phyloP scores from a whole-genome alignment of 2,329 filamentous ascomycete species.

The Exserohilum rostratum region DNA sequence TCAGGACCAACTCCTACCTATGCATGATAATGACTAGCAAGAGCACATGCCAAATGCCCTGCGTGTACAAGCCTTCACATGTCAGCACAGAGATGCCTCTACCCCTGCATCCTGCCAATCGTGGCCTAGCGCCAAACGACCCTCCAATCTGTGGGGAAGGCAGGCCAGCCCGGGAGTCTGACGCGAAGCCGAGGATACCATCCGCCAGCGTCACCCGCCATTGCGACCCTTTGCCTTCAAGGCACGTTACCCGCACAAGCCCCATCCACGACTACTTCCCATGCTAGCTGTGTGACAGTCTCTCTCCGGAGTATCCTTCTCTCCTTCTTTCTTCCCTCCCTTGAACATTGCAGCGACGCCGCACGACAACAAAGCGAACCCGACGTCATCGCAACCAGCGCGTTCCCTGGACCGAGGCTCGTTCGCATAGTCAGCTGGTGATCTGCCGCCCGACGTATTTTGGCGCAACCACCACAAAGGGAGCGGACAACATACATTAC shows the following conservation, averaged over 20 bases:
- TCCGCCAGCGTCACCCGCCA: slow-evolving; percentile 22
- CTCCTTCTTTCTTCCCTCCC: background rate
- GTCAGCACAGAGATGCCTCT: slow-evolving; percentile 18
- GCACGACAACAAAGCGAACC: slow-evolving; percentile 6
- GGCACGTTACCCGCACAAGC: slow-evolving; percentile 13
- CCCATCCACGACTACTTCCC: slow-evolving; percentile 9
- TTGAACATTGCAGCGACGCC: background rate
- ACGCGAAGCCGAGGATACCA: slow-evolving; percentile 45
- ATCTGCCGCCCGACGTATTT: slow-evolving; percentile 4
- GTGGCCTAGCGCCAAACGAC: slow-evolving; percentile 23
- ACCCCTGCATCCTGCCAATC: slow-evolving; percentile 18
- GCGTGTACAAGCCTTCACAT: slow-evolving; percentile 31
- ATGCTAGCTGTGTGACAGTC: slow-evolving; percentile 15
- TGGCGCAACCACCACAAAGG: slow-evolving; percentile 13
- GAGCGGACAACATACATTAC: background rate
- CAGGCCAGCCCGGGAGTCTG: slow-evolving; percentile 34
- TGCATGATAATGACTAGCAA: background rate
- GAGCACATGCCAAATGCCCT: slow-evolving; percentile 24
- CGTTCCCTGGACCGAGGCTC: slow-evolving; percentile 33
- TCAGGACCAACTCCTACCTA: background rate
- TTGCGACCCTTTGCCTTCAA: slow-evolving; percentile 21
- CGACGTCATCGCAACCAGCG: slow-evolving; percentile 24
- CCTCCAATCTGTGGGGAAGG: slow-evolving; percentile 35
- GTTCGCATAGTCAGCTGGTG: slow-evolving; percentile 3
- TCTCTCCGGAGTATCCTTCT: background rate